phyloP scores from a whole-genome alignment of 345 rosid species.

The Eutrema yunnanense region DNA sequence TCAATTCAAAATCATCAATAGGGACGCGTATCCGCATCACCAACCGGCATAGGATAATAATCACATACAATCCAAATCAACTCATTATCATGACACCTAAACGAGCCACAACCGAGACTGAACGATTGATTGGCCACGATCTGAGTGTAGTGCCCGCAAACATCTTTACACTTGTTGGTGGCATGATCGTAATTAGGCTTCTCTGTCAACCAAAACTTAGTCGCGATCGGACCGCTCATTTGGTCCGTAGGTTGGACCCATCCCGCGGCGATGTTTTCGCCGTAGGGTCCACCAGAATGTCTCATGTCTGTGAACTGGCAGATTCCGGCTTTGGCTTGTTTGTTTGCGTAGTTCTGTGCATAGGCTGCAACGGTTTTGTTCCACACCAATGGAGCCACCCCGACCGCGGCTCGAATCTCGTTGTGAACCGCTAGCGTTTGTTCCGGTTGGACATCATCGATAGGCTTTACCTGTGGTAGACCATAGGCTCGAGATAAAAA shows the following conservation, averaged over 20 bases:
- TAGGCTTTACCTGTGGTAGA: conserved; percentile 12
- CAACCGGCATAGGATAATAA: conserved; percentile 39
- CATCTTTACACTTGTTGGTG: conserved; percentile 38
- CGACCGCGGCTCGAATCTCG: conserved; percentile 36
- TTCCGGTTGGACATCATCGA: conserved; percentile 29
- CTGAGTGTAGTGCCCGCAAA: conserved; percentile 67
- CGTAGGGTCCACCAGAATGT: conserved; percentile 48
- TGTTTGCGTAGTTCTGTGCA: conserved; percentile 33
- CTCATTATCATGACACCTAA: conserved; percentile 43
- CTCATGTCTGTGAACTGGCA: conserved; percentile 23
- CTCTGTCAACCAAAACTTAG: conserved; percentile 48
- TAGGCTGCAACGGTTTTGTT: conserved; percentile 37
- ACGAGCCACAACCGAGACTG: conserved; percentile 60
- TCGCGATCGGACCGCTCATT: conserved; percentile 36
- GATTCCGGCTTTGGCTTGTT: conserved; percentile 10
- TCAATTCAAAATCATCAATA: background rate
- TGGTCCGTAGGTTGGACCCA: conserved; percentile 16
- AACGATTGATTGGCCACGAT: conserved; percentile 55
- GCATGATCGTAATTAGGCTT: conserved; percentile 40
- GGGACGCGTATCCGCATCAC: conserved; percentile 29
- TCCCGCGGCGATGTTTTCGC: conserved; percentile 48
- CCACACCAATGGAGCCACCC: conserved; percentile 45
- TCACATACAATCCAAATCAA: conserved; percentile 44
- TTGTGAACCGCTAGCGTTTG: conserved; percentile 41
- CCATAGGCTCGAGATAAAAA: background rate